Conservation (phyloP, 2,329 filamentous ascomycete species). For the Coniella vitis region DNA sequence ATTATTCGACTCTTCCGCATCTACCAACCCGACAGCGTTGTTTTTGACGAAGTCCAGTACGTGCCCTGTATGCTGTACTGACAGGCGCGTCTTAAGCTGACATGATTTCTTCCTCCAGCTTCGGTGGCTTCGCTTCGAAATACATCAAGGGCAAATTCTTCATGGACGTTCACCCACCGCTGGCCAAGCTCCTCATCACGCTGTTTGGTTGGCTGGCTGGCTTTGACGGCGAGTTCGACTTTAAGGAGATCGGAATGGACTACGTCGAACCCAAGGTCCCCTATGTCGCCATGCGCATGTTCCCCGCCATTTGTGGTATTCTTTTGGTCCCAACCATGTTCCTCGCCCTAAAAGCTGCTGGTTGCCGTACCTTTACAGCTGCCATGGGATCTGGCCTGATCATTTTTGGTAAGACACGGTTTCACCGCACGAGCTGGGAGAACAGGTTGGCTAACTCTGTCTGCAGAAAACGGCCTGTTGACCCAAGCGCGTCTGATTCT, state of each 20-base stretch:
- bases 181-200: constrained; percentile 94
- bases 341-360: constrained; percentile 82
- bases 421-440: not conserved
- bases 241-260: constrained; percentile 99
- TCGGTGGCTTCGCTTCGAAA: constrained; percentile 95
- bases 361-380: constrained; percentile 81
- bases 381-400: constrained; percentile 77
- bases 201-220: constrained; percentile 91
- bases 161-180: constrained; percentile 98
- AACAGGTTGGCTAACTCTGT: constrained; percentile 23
- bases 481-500: constrained; percentile 94
- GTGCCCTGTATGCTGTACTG: constrained; percentile 32
- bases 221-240: constrained; percentile 93
- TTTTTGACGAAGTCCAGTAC: constrained; percentile 99
- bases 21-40: constrained; percentile 91
- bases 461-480: constrained; percentile 81
- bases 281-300: constrained; percentile 94
- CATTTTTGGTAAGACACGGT: constrained; percentile 68
- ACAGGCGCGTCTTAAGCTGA: constrained; percentile 1
- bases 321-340: constrained; percentile 89
- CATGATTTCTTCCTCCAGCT: constrained; percentile 47
- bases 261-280: constrained; percentile 91
- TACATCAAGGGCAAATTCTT: constrained; percentile 99
- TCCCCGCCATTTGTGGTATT: constrained; percentile 85
- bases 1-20: constrained; percentile 88